phyloP scores from a whole-genome alignment of 2,329 filamentous ascomycete species.

The Trichoderma atroviride region DNA sequence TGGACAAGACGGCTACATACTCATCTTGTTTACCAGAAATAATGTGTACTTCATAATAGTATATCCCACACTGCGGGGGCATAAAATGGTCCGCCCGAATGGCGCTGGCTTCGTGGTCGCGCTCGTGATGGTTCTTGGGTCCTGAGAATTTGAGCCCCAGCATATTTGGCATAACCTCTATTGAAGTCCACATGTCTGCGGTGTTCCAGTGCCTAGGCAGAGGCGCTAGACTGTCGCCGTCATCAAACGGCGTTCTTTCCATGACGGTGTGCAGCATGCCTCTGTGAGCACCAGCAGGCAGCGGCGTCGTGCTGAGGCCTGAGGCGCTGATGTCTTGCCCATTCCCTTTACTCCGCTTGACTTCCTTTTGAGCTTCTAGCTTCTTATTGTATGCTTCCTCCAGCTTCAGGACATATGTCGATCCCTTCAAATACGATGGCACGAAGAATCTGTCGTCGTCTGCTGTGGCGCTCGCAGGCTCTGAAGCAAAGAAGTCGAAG shows the following conservation, averaged over 20 bases:
- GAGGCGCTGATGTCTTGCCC: constrained; percentile 58
- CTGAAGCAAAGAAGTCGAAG: constrained; percentile 53
- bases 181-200: constrained; percentile 69
- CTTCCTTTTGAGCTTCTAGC: constrained; percentile 55
- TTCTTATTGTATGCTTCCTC: constrained; percentile 69
- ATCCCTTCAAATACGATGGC: constrained; percentile 80
- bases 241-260: constrained; percentile 69
- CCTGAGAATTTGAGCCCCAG: constrained; percentile 67
- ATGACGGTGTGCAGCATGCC: constrained; percentile 84
- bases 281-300: constrained; percentile 60
- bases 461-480: constrained; percentile 36
- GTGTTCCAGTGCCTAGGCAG: constrained; percentile 84
- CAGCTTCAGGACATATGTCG: constrained; percentile 76
- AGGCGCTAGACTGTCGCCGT: constrained; percentile 62
- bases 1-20: constrained; percentile 41
- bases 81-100: constrained; percentile 84
- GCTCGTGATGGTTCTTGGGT: constrained; percentile 50
- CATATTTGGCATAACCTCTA: constrained; percentile 77
- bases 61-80: constrained; percentile 87
- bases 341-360: constrained; percentile 27
- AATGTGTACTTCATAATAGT: constrained; percentile 80
- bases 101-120: constrained; percentile 75
- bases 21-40: constrained; percentile 56
- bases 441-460: constrained; percentile 65
- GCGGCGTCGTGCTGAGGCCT: constrained; percentile 46